These are phyloP conservation scores for Plasmopara halstedii DNA, from an alignment of 352 stramenopile species.

Conservation along the genomic window DNA sequence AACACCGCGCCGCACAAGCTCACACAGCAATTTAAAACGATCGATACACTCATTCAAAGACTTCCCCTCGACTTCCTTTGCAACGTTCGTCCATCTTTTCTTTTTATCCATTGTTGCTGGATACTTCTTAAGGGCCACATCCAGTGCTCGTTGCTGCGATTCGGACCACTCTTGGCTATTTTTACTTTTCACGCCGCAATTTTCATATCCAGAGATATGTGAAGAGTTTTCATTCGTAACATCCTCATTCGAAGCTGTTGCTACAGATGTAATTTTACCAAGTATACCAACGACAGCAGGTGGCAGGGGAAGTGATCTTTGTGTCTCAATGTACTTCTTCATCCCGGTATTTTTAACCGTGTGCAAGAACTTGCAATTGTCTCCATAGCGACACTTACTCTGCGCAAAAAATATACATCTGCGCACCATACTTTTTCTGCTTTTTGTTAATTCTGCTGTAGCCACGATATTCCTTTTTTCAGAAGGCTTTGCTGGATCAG, in stretches of 20 bases:
- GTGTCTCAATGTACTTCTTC: slow-evolving; percentile 1
- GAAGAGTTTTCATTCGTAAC: not conserved
- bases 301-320: not conserved
- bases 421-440: slow-evolving; percentile 19
- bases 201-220: not conserved
- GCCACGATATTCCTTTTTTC: not conserved
- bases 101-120: slow-evolving; percentile 68
- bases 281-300: slow-evolving; percentile 17
- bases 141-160: slow-evolving; percentile 53
- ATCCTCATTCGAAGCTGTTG: not conserved
- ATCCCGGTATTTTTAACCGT: slow-evolving; percentile 12
- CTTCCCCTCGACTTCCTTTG: slow-evolving; percentile 50
- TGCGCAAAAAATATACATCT: slow-evolving; percentile 50
- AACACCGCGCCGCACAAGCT: slow-evolving; percentile 34
- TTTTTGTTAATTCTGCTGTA: slow-evolving; percentile 12
- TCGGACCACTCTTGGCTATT: slow-evolving; percentile 43
- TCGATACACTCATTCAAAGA: slow-evolving; percentile 80
- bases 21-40: slow-evolving; percentile 59
- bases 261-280: not conserved
- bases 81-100: slow-evolving; percentile 57
- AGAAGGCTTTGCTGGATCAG: slow-evolving; percentile 5
- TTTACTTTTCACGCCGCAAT: not conserved
- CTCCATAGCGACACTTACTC: slow-evolving; percentile 39
- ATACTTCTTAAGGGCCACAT: slow-evolving; percentile 63
- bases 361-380: slow-evolving; percentile 62